A percentile compares a stretch with the other conserved stretches of the same genome.
These are phyloP conservation scores for Trametes elegans DNA, from an alignment of 768 basidiomycete species.

Conservation along the genomic window DNA sequence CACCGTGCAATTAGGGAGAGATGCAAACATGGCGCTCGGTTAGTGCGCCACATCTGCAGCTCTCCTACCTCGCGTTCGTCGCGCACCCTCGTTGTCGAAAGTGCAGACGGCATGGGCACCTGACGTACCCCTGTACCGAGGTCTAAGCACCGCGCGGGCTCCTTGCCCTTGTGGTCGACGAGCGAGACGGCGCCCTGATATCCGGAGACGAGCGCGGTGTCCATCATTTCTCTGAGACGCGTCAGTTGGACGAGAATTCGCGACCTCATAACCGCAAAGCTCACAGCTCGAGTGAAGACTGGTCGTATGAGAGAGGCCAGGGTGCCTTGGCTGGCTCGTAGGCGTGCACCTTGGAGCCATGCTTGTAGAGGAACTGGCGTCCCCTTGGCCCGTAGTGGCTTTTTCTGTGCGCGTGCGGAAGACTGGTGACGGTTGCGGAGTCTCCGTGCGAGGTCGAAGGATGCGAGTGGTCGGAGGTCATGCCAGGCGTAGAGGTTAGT, in stretches of 20 bases:
- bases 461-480: constrained; percentile 4
- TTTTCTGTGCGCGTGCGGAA: constrained; percentile 7
- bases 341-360: constrained; percentile 63
- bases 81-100: not conserved
- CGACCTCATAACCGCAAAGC: no score
- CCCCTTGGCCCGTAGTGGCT: constrained; percentile 38
- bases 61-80: not conserved
- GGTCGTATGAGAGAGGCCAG: constrained; percentile 73
- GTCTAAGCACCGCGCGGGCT: constrained; percentile 59
- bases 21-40: no score
- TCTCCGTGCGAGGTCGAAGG: constrained; percentile 13
- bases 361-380: constrained; percentile 52
- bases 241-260: not conserved
- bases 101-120: constrained; percentile 13
- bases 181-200: constrained; percentile 55
- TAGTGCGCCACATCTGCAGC: not conserved
- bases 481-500: not conserved
- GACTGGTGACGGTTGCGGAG: not conserved
- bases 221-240: constrained; percentile 8
- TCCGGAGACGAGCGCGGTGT: constrained; percentile 31
- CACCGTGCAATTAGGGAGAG: no score
- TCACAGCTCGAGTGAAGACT: constrained; percentile 63
- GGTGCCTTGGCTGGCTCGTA: constrained; percentile 74
- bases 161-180: constrained; percentile 49
- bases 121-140: constrained; percentile 75